A percentile compares a stretch with the other conserved stretches of the same genome.
phyloP scores from a whole-genome alignment of 129 eudicot genomes.

The Flaveria linearis region DNA sequence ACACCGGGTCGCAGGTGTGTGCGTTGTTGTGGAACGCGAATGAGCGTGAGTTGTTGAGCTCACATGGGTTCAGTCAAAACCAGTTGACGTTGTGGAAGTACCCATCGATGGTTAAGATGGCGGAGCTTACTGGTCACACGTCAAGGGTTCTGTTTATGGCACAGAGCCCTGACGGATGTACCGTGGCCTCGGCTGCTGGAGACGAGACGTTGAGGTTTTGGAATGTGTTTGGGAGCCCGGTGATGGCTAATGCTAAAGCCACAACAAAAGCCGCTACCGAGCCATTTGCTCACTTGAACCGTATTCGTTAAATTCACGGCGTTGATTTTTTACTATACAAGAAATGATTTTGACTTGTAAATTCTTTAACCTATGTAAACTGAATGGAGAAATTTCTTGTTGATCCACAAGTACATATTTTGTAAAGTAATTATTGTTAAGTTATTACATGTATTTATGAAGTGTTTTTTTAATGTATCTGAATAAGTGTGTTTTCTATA shows the following conservation, averaged over 20 bases:
- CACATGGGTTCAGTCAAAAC: constrained; percentile 83
- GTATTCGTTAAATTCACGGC: constrained; percentile 48
- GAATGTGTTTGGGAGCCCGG: constrained; percentile 93
- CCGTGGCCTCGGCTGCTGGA: constrained; percentile 94
- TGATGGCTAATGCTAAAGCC: constrained; percentile 69
- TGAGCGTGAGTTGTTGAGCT: constrained; percentile 76
- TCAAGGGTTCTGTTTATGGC: constrained; percentile 80
- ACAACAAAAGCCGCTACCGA: constrained; percentile 63
- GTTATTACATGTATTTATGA: too few species aligned
- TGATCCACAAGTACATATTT: not conserved
- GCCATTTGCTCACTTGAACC: constrained; percentile 85
- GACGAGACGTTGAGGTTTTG: constrained; percentile 93
- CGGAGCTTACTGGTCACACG: constrained; percentile 83
- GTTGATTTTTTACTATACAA: not conserved
- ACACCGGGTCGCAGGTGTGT: constrained; percentile 89
- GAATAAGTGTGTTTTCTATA: too few species aligned
- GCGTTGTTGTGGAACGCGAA: constrained; percentile 80
- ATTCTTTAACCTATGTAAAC: not conserved
- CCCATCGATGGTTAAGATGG: constrained; percentile 84
- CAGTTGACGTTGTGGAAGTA: constrained; percentile 90
- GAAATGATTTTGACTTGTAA: not conserved
- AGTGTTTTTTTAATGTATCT: too few species aligned
- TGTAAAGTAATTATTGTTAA: too few species aligned
- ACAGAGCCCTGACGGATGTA: constrained; percentile 88
- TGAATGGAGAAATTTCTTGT: not conserved